phyloP scores from a whole-genome alignment of 768 basidiomycete species.

The Amanita rimosa region DNA sequence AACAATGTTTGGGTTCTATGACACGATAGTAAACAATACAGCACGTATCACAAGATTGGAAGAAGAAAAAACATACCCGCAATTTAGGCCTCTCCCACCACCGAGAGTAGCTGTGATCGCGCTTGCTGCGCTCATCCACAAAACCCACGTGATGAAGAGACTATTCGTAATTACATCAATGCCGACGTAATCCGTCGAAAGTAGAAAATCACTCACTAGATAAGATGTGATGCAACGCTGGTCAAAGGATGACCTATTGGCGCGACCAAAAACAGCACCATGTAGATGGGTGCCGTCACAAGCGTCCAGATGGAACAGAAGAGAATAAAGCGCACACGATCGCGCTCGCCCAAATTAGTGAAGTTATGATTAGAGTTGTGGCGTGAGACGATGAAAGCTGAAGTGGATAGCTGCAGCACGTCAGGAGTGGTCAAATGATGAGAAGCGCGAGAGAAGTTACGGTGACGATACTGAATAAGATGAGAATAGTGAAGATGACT shows the following conservation, averaged over 20 bases:
- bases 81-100: constrained; percentile 8
- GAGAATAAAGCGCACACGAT: constrained; percentile 55
- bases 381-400: constrained; percentile 59
- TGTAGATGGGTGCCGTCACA: constrained; percentile 37
- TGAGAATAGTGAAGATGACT: constrained; percentile 43
- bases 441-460: constrained; percentile 18
- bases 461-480: constrained; percentile 58
- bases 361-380: constrained; percentile 50
- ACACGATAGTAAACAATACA: not conserved
- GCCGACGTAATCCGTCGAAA: constrained; percentile 3
- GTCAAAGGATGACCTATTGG: constrained; percentile 38
- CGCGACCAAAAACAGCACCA: constrained; percentile 41
- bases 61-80: constrained; percentile 2
- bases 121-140: constrained; percentile 9
- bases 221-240: constrained; percentile 50
- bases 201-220: constrained; percentile 38
- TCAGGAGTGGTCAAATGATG: not conserved
- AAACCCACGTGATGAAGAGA: constrained; percentile 9
- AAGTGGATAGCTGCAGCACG: constrained; percentile 42
- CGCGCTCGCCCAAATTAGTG: constrained; percentile 34
- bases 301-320: constrained; percentile 71
- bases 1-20: constrained; percentile 14
- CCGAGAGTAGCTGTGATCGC: constrained; percentile 9
- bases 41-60: not conserved
- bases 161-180: not conserved